These are phyloP conservation scores for Geranium brycei DNA, from an alignment of 345 rosid species.

Conservation along the genomic window DNA sequence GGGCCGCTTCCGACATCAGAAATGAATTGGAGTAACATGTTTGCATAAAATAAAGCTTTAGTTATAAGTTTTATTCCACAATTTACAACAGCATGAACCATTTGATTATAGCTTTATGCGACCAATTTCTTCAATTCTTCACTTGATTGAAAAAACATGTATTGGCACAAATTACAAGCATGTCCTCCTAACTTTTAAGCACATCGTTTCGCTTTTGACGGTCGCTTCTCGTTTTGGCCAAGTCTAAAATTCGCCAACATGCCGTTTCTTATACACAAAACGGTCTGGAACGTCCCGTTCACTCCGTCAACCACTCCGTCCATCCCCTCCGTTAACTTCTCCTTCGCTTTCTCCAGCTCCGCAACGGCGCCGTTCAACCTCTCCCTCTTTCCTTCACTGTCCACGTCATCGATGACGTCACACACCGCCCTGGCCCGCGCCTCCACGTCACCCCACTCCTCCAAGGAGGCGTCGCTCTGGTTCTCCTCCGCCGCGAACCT, in stretches of 20 bases:
- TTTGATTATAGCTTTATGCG: not conserved
- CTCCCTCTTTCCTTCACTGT: not conserved
- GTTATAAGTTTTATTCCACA: too few species aligned
- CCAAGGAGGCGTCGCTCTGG: not conserved
- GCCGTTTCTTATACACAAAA: slow-evolving; percentile 6
- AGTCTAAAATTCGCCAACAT: slow-evolving; percentile 6
- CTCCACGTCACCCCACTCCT: slow-evolving; percentile 1
- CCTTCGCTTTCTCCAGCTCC: slow-evolving; percentile 7
- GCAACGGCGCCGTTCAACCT: slow-evolving; percentile 3
- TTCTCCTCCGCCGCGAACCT: not conserved
- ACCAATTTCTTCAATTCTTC: not conserved
- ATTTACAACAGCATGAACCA: too few species aligned
- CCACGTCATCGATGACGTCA: slow-evolving; percentile 4
- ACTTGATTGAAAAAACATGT: not conserved
- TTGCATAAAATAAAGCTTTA: too few species aligned
- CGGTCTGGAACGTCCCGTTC: not conserved
- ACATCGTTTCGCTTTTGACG: not conserved
- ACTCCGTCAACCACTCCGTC: slow-evolving; percentile 6
- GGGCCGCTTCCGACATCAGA: too few species aligned
- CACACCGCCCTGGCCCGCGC: not conserved
- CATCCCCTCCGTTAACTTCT: not conserved
- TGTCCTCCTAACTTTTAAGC: not conserved
- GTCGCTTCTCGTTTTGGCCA: not conserved
- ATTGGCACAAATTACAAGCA: not conserved
- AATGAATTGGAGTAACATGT: too few species aligned